Evolutionary conservation across 148 eudicot species (phyloP), one percentile per base, ranked within the genome.

Genomic region (Oxyria digyna): DNA sequence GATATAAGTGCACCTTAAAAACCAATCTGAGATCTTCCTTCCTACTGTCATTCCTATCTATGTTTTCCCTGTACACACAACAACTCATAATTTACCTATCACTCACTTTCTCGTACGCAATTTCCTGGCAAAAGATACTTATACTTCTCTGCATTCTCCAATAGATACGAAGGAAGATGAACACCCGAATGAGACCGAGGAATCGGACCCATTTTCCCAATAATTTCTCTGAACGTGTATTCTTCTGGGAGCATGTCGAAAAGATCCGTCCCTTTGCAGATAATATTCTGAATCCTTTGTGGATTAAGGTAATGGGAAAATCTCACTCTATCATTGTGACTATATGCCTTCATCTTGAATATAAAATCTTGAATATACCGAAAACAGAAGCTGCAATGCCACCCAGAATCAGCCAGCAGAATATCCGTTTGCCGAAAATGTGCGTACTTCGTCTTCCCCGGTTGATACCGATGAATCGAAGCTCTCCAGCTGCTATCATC

Each of bases 361-460:
- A 78, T 48, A 15, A 78, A 78, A 4, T 78, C 81, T 29, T 66
- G 59, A 11, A 78, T 68, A 9, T 68, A 43, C 12, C 75, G 69
- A 20, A 78, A 78, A 46, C 81, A 78, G 46, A 78, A 78, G 73
- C 81, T 78, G 12, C 81, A 78, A 52, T 78, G 81, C 81, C 81
- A 78, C 1, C 81, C 81, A 1, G 81, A 62, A 43, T 78, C 81
- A 1, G 81, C 49, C 17, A 78, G 29, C 0, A 78, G 54, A 23
- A 37, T 21, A 57, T 78, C 81, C 0, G 78, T 48, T n/a, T 78
- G 81, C 0, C 81, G 73, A 46, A 38, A 75, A 45, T 78, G 81
- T 0, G 72, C 75, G 13, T 78, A 78, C 27, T 69, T 68, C 6
- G 81, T 78, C 63, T 75, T 78, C 57, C 78, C 78, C 18, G 67